Evolutionary conservation across 345 rosid species (phyloP), one percentile per base, ranked within the genome.

Genomic region (Euphorbia peplus): DNA sequence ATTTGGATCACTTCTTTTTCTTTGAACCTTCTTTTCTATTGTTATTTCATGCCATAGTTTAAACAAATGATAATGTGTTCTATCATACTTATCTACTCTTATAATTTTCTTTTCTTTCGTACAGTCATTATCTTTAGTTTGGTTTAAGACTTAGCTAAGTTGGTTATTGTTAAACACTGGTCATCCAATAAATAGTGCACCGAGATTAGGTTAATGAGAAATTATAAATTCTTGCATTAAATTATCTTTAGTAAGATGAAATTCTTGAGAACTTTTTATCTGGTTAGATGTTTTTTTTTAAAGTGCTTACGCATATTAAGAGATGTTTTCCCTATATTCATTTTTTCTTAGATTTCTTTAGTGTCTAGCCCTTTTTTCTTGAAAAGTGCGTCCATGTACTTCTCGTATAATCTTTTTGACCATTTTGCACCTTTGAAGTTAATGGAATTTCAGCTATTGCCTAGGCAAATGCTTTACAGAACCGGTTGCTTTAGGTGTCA

Each of bases 151-250:
- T 51, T 65, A 7, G 10, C 22, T 65, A 41, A 12, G 44, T 65
- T 65, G 68, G 22, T 12, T 66, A 62, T 22, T 22, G 16, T 53
- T 37, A 35, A n/a, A n/a, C 6, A 32, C 35, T 66, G 29, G 60
- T 32, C 8, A 7, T 18, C 2, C 15, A 26, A 18, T 48, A 7
- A 15, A 7, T 8, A 32, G 60, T 35, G 25, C 24, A 3, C 35
- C 32, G 16, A 13, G 47, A 9, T 66, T 16, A 37, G 14, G 35
- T 22, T 35, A 55, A 22, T 24, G 28, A 51, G 46, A 41, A 53
- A 24, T 44, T 5, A 24, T 26, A 39, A 46, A 6, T 8, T 12
- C 30, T 25, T 21, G 11, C 35, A 32, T 1, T 51, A 22, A 66
- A n/a, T 18, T 50, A 32, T 48, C 16, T 21, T 35, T 29, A 46